These are phyloP conservation scores for Neurospora pannonica DNA, from an alignment of 495 filamentous ascomycete species.

Conservation along the genomic window DNA sequence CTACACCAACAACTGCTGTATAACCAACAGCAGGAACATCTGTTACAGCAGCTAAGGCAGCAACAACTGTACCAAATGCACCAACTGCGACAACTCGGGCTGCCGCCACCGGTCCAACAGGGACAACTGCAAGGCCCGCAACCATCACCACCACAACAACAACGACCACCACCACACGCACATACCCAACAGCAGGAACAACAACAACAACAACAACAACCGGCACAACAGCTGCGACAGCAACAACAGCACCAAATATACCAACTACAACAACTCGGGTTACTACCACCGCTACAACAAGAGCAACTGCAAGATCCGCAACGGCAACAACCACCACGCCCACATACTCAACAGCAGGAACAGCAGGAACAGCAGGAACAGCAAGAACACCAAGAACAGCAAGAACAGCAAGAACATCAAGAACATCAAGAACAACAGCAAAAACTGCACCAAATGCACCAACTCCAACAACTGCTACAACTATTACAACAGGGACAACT, in stretches of 20 bases:
- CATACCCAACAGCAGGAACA: not conserved
- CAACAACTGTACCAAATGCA: not conserved
- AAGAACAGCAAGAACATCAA: not conserved
- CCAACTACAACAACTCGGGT: not conserved
- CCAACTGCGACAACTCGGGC: not conserved
- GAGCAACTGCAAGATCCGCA: not conserved
- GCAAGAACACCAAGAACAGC: no score
- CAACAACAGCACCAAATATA: not conserved
- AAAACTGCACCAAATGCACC: not conserved
- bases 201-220: not conserved
- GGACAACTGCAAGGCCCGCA: not conserved
- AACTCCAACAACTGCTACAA: not conserved
- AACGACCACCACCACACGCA: not conserved
- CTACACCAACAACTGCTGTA: not conserved
- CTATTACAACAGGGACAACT: not conserved
- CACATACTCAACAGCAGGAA: not conserved
- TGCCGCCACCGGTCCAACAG: not conserved
- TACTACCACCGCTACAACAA: not conserved
- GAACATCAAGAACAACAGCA: not conserved
- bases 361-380: no score
- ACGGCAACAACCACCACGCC: not conserved
- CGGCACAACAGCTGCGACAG: not conserved
- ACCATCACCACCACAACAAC: no score
- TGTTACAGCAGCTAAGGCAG: not conserved
- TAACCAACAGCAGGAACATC: not conserved